A percentile compares a stretch with the other conserved stretches of the same genome.
These are phyloP conservation scores for Metarhizium robertsii DNA, from an alignment of 2,329 filamentous ascomycete genomes.

Conservation along the genomic window DNA sequence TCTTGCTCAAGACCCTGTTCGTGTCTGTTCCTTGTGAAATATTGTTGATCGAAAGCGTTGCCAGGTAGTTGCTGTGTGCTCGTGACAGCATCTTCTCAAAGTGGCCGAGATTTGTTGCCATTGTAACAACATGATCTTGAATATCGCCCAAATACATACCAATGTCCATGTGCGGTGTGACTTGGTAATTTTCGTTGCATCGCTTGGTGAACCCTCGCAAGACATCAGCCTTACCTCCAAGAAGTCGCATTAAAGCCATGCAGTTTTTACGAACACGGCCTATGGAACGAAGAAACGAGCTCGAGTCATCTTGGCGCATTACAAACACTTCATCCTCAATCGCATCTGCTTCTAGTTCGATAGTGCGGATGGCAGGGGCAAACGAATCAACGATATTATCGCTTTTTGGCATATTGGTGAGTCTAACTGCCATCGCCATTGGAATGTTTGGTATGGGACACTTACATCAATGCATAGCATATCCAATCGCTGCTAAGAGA, in stretches of 20 bases:
- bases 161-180: slow-evolving; percentile 93
- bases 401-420: slow-evolving; percentile 27
- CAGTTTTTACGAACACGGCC: slow-evolving; percentile 89
- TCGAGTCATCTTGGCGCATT: slow-evolving; percentile 81
- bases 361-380: slow-evolving; percentile 76
- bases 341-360: slow-evolving; percentile 80
- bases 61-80: slow-evolving; percentile 91
- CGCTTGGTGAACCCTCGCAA: slow-evolving; percentile 96
- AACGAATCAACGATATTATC: slow-evolving; percentile 98
- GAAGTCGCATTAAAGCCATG: slow-evolving; percentile 82
- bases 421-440: neutral
- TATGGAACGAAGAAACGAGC: slow-evolving; percentile 77
- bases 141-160: slow-evolving; percentile 95
- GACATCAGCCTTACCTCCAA: slow-evolving; percentile 97
- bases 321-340: slow-evolving; percentile 96
- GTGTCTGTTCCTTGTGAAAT: slow-evolving; percentile 80
- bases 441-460: slow-evolving; percentile 7
- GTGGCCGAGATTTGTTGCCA: slow-evolving; percentile 93
- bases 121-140: slow-evolving; percentile 97
- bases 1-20: slow-evolving; percentile 86
- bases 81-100: slow-evolving; percentile 97
- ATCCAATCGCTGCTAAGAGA: slow-evolving; percentile 96
- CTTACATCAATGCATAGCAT: slow-evolving; percentile 93
- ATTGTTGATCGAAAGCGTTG: slow-evolving; percentile 86
- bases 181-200: slow-evolving; percentile 94